phyloP scores from a whole-genome alignment of 306 rosid genomes.

The Luffa acutangula region DNA sequence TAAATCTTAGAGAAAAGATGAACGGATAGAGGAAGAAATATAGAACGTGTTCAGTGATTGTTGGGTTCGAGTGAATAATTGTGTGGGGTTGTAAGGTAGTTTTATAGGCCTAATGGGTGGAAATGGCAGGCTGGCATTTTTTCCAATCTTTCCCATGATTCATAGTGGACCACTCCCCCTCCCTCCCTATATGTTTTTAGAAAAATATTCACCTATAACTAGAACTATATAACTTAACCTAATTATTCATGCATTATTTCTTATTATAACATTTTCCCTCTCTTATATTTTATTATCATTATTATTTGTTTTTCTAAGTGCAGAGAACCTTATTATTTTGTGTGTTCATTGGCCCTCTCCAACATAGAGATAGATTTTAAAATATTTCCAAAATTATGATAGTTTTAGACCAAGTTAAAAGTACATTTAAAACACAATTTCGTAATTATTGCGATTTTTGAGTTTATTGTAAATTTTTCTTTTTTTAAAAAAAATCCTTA shows the following conservation, averaged over 20 bases:
- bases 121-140: slow-evolving; percentile 2
- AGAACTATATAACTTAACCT: not conserved
- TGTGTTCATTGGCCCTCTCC: not conserved
- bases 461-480: no score
- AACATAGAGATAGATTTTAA: not conserved
- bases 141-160: not conserved
- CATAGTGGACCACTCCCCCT: not conserved
- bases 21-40: not conserved
- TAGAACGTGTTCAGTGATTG: not conserved
- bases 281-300: not conserved
- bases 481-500: no score
- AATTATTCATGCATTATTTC: not conserved
- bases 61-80: not conserved
- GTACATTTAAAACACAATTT: not conserved
- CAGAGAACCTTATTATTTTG: not conserved
- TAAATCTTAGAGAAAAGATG: not conserved
- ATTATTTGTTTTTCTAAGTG: not conserved
- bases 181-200: not conserved
- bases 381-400: not conserved
- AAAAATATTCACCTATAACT: not conserved
- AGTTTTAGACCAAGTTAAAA: not conserved
- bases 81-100: not conserved
- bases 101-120: not conserved
- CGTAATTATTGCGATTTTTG: not conserved
- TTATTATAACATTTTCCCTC: not conserved